Percentiles rank a stretch among this genome's conserved stretches.
Evolutionary conservation across 768 basidiomycete species (phyloP).

Genomic region (Auricularia heimuer): DNA sequence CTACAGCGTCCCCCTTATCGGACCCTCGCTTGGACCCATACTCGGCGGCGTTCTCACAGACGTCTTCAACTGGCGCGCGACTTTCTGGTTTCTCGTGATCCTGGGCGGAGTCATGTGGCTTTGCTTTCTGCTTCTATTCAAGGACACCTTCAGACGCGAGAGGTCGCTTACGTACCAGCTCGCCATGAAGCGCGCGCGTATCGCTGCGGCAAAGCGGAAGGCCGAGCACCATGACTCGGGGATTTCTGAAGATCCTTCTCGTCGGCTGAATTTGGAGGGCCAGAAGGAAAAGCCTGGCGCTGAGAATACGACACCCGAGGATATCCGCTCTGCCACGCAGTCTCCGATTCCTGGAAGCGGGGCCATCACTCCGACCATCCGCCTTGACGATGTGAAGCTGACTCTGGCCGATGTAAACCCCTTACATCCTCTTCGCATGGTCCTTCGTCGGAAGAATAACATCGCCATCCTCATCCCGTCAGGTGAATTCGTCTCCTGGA

Average conservation of each 20-base stretch:
- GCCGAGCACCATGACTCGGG: conserved; percentile 14
- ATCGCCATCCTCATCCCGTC: conserved; percentile 53
- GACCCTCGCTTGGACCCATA: conserved; percentile 53
- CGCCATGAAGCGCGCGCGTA: conserved; percentile 34
- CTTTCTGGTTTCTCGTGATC: conserved; percentile 74
- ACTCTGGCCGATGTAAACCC: conserved; percentile 70
- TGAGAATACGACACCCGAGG: neutral
- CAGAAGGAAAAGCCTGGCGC: neutral
- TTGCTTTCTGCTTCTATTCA: conserved; percentile 57
- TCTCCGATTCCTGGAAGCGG: conserved; percentile 5
- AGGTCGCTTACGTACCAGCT: conserved; percentile 73
- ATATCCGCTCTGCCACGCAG: conserved; percentile 8
- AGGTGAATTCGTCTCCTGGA: conserved; percentile 29
- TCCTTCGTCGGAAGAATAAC: conserved; percentile 59
- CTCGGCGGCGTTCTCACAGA: conserved; percentile 60
- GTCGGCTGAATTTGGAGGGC: conserved; percentile 4
- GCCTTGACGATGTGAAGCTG: conserved; percentile 33
- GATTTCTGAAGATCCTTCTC: conserved; percentile 13
- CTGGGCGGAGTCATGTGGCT: conserved; percentile 45
- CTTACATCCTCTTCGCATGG: conserved; percentile 45
- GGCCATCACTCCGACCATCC: neutral
- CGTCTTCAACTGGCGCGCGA: conserved; percentile 65
- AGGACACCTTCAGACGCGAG: conserved; percentile 75
- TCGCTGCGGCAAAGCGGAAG: conserved; percentile 11
- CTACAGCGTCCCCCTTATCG: conserved; percentile 29